Base-by-base conservation (phyloP, 2,329 filamentous ascomycete genomes). In the Parastagonospora nodorum region DNA sequence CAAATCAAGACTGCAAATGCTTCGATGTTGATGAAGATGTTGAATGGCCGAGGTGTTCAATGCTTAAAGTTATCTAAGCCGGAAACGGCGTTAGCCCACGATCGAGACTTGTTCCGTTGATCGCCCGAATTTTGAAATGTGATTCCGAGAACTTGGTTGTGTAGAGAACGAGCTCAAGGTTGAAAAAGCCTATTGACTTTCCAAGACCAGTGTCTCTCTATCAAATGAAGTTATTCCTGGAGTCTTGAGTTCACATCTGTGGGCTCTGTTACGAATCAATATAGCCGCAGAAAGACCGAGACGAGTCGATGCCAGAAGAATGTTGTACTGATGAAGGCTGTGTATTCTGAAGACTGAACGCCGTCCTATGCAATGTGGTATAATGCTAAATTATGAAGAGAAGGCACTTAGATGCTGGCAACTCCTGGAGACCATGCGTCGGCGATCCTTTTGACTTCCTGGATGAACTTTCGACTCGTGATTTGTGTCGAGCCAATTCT, bases 381-480 rank as follows among this genome's bases (percentile, higher is more conserved):
- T 62, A 50, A 44, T 53, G 28, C 39, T 57, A n/a, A 35, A 45
- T 31, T 19, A 41, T 19, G 45, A 41, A 51, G 37, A 41, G 37
- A 36, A 31, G 33, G 42, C 19, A 37, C 30, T 81, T 71, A 90
- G 51, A 89, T 73, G 53, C 61, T 82, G 53, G 79, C 78, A 42
- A 89, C 78, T 8, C 91, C 91, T 1, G 92, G 90, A 49, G 82
- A 83, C 92, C 94, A 99, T 1, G 77, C 77, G 67, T 93, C 89
- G 30, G 92, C 94, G 72, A 99, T 94, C 61, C 88, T 82, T 71
- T 88, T 86, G 71, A 99, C 87, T 66, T 97, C 92, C 12, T 85
- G 84, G 43, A 86, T 82, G 73, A 99, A 99, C 70, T 80, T 86
- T 62, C 82, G 84, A 73, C 92, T 96, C 45, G 85, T 88, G 60